phyloP scores from a whole-genome alignment of 2,329 filamentous ascomycete species.

The Fusarium metavorans region DNA sequence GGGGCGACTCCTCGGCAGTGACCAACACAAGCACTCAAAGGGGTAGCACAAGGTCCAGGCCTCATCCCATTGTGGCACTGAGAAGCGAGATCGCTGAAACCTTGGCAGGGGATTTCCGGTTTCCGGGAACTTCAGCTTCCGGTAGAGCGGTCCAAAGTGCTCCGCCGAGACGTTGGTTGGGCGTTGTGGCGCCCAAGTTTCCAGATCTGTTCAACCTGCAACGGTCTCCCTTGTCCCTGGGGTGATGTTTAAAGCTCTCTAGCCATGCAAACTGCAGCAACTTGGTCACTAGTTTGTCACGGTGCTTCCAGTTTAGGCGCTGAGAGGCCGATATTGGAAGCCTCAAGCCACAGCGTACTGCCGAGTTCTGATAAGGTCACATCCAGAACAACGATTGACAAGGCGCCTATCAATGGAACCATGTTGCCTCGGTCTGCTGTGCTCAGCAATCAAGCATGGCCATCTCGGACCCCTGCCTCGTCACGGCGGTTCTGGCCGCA shows the following conservation, averaged over 20 bases:
- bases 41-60: not conserved
- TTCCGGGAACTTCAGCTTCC: not conserved
- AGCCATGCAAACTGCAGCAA: not conserved
- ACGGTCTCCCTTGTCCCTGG: not conserved
- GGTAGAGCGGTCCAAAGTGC: not conserved
- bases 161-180: not conserved
- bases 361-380: not conserved
- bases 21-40: not conserved
- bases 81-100: not conserved
- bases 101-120: not conserved
- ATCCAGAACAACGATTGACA: not conserved
- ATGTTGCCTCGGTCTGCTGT: not conserved
- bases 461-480: not conserved
- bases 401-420: not conserved
- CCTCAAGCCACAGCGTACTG: not conserved
- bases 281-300: not conserved
- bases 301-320: not conserved
- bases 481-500: not conserved
- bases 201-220: not conserved
- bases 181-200: not conserved
- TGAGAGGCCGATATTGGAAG: not conserved
- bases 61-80: not conserved
- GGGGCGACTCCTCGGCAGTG: not conserved
- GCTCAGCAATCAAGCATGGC: not conserved
- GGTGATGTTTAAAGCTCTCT: not conserved